These are phyloP conservation scores for Coelastrella sp. DNA, from an alignment of 139 green algal genomes.

Conservation along the genomic window DNA sequence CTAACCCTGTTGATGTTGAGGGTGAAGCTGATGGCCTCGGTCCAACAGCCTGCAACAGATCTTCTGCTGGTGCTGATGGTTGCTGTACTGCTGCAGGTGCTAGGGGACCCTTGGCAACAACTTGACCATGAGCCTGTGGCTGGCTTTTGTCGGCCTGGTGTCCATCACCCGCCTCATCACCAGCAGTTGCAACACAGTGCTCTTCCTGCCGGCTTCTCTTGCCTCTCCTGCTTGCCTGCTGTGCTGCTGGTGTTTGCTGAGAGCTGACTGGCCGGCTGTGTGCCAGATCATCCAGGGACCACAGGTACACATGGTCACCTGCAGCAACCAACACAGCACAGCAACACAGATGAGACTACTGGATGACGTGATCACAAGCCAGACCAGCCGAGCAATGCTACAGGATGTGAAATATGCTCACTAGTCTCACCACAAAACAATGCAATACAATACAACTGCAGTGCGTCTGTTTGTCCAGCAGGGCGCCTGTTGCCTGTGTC, in stretches of 20 bases:
- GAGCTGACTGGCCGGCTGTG: not conserved
- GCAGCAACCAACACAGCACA: not conserved
- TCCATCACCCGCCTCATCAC: not conserved
- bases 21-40: no score
- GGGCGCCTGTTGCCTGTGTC: no score
- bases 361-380: no score
- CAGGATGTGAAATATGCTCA: no score
- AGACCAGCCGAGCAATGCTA: no score
- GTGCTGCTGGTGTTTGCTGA: not conserved
- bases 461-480: no score
- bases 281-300: not conserved
- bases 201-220: slow-evolving; percentile 18
- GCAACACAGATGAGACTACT: no score
- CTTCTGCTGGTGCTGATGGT: not conserved
- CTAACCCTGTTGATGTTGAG: not conserved
- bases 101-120: not conserved
- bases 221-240: not conserved
- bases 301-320: slow-evolving; percentile 42
- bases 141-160: not conserved
- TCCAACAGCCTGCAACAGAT: no score
- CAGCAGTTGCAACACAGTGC: not conserved
- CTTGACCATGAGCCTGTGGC: not conserved
- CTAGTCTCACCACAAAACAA: no score
- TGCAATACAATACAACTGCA: no score
- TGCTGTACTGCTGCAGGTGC: slow-evolving; percentile 1